These are phyloP conservation scores for Globisporangium solare DNA, from an alignment of 352 stramenopile species.

Conservation along the genomic window DNA sequence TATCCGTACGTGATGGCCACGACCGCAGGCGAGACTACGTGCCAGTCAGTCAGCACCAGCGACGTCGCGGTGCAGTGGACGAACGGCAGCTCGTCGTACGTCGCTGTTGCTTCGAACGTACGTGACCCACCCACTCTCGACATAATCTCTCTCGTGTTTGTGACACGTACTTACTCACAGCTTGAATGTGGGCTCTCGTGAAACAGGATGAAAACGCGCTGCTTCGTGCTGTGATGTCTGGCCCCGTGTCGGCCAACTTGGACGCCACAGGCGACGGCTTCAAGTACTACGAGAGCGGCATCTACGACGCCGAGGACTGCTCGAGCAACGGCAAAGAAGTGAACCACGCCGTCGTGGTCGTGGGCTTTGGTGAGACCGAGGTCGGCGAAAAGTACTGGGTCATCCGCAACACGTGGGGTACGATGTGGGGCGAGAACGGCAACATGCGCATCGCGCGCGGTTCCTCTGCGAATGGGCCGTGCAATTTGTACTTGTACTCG, in stretches of 20 bases:
- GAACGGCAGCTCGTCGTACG: conserved; percentile 42
- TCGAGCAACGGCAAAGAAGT: conserved; percentile 65
- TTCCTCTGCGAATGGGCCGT: conserved; percentile 37
- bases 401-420: conserved; percentile 88
- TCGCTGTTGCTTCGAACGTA: conserved; percentile 31
- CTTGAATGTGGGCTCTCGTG: no score
- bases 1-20: conserved; percentile 85
- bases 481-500: conserved; percentile 73
- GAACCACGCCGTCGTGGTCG: conserved; percentile 86
- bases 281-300: conserved; percentile 74
- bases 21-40: conserved; percentile 30
- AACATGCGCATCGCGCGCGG: conserved; percentile 76
- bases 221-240: conserved; percentile 51
- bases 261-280: conserved; percentile 75
- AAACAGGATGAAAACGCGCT: conserved; percentile 49
- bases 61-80: conserved; percentile 53
- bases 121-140: not conserved
- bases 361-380: conserved; percentile 77
- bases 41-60: conserved; percentile 17
- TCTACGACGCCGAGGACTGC: conserved; percentile 84
- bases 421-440: conserved; percentile 84
- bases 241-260: conserved; percentile 76
- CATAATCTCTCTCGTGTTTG: not conserved
- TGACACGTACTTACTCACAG: not conserved
- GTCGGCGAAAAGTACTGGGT: conserved; percentile 83